These are phyloP conservation scores for Microstroma glucosiphilum DNA, from an alignment of 1,284 basidiomycete species.

Conservation along the genomic window DNA sequence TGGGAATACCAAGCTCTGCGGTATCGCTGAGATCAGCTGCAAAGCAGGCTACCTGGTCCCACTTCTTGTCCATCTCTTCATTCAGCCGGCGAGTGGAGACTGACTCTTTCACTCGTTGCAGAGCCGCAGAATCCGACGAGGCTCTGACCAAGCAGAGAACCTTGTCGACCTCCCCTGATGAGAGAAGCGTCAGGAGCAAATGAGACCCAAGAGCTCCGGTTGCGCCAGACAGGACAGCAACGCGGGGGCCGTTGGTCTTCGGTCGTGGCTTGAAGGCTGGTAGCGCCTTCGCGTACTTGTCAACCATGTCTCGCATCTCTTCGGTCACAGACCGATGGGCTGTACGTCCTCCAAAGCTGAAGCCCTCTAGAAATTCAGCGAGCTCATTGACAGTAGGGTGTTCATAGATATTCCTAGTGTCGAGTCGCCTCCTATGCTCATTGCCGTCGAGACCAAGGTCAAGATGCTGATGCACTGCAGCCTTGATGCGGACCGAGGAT, in stretches of 20 bases:
- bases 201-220: constrained; percentile 63
- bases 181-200: constrained; percentile 56
- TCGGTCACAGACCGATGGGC: not conserved
- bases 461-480: constrained; percentile 24
- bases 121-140: constrained; percentile 52
- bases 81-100: constrained; percentile 29
- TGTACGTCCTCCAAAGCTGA: not conserved
- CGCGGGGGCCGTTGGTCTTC: constrained; percentile 20
- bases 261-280: constrained; percentile 11
- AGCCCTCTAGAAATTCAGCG: constrained; percentile 25
- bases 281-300: constrained; percentile 28
- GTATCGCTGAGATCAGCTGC: constrained; percentile 21
- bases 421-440: constrained; percentile 9
- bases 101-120: constrained; percentile 51
- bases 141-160: constrained; percentile 60
- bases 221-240: constrained; percentile 58
- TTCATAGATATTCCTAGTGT: constrained; percentile 29
- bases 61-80: constrained; percentile 20
- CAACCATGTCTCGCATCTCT: constrained; percentile 42
- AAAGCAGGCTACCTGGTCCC: constrained; percentile 13
- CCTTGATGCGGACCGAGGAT: constrained; percentile 26
- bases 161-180: constrained; percentile 49
- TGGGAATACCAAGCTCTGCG: not conserved
- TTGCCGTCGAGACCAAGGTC: constrained; percentile 10
- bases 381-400: constrained; percentile 20